Conservation (phyloP, 1,284 basidiomycete genomes). For the Anthracocystis walkeri region DNA sequence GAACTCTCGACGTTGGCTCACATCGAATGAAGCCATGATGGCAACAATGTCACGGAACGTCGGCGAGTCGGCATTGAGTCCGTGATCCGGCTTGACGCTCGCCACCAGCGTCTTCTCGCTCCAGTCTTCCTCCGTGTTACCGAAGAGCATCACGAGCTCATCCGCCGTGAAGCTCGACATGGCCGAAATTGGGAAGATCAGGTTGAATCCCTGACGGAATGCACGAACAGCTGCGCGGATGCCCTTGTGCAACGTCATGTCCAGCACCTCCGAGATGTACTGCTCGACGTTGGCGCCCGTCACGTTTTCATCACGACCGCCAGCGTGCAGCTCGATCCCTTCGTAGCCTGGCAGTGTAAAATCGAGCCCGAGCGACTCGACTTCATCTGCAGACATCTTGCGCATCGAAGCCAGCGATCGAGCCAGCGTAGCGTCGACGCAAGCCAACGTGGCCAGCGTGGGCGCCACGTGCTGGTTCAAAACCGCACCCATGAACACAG, state of each 20-base stretch:
- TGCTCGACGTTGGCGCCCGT: conserved; percentile 87
- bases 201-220: conserved; percentile 71
- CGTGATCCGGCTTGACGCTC: conserved; percentile 95
- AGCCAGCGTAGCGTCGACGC: conserved; percentile 85
- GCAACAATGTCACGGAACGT: conserved; percentile 88
- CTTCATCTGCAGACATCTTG: conserved; percentile 73
- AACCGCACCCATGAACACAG: conserved; percentile 87
- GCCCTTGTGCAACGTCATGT: conserved; percentile 68
- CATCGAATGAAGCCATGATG: conserved; percentile 85
- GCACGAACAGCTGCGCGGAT: conserved; percentile 61
- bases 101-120: conserved; percentile 80
- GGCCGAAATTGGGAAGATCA: conserved; percentile 91
- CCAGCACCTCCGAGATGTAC: conserved; percentile 78
- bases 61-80: conserved; percentile 92
- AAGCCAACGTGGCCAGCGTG: conserved; percentile 78
- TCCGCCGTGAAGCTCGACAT: conserved; percentile 92
- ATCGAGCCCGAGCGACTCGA: conserved; percentile 90
- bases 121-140: conserved; percentile 84
- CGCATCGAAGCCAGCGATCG: conserved; percentile 84
- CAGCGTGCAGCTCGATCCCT: conserved; percentile 87
- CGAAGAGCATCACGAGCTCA: conserved; percentile 92
- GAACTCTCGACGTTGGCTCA: conserved; percentile 82
- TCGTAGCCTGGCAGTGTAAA: conserved; percentile 93
- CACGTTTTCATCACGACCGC: conserved; percentile 82
- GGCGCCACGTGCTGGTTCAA: conserved; percentile 86